Evolutionary conservation across 1,139 yeast species (phyloP).

Genomic region (Scheffersomyces segobiensis): DNA sequence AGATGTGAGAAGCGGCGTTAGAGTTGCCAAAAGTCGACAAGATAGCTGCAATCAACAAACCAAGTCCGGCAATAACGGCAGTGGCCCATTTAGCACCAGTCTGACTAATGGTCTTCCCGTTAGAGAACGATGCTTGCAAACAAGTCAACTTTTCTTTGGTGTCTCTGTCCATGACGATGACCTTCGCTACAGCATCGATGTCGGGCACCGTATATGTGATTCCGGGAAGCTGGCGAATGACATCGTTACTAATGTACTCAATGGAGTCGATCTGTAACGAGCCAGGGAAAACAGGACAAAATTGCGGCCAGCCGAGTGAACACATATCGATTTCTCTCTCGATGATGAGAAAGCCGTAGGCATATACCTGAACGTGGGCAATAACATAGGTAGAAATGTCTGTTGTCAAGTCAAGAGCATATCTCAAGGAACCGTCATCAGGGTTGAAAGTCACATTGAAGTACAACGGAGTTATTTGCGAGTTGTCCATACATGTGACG

Average conservation of each 20-base stretch:
- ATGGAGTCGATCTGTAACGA: conserved; percentile 65
- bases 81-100: conserved; percentile 83
- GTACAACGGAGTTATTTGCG: conserved; percentile 62
- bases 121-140: conserved; percentile 65
- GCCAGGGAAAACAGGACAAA: conserved; percentile 78
- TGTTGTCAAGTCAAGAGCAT: conserved; percentile 61
- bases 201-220: conserved; percentile 78
- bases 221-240: conserved; percentile 59
- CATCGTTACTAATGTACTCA: conserved; percentile 50
- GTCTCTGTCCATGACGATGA: conserved; percentile 37
- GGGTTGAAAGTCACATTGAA: conserved; percentile 72
- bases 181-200: conserved; percentile 70
- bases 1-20: conserved; percentile 73
- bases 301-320: conserved; percentile 69
- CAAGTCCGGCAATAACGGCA: conserved; percentile 76
- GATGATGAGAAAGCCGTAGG: conserved; percentile 71
- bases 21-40: conserved; percentile 76
- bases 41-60: conserved; percentile 67
- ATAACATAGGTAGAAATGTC: conserved; percentile 56
- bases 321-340: conserved; percentile 56
- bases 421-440: conserved; percentile 58
- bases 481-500: conserved; percentile 72
- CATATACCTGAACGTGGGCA: conserved; percentile 67
- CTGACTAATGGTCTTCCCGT: conserved; percentile 75
- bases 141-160: conserved; percentile 58